Evolutionary conservation across 139 green algal species (phyloP).

Genomic region (Chlorella sp.): DNA sequence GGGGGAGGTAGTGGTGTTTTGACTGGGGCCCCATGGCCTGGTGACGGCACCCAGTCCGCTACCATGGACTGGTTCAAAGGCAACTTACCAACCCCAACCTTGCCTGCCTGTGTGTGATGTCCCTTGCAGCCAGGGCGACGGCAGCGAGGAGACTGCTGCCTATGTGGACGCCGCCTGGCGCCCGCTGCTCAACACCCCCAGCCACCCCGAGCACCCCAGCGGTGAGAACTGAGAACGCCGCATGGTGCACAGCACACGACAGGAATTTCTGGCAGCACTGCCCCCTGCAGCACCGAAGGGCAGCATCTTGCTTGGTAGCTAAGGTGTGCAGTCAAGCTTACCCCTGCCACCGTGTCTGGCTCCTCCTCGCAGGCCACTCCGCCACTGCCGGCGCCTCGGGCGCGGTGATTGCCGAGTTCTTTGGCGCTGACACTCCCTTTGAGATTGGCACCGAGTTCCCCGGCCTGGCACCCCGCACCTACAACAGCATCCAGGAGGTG

Average conservation of each 20-base stretch:
- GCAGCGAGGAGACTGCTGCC: not conserved
- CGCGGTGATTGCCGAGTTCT: constrained; percentile 11
- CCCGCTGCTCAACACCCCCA: constrained; percentile 41
- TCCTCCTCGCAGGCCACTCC: constrained; percentile 25
- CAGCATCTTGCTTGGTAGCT: not conserved
- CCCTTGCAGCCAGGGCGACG: constrained; percentile 20
- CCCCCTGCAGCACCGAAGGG: no score
- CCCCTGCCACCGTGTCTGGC: no score
- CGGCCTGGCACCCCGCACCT: constrained; percentile 25
- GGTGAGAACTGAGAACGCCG: not conserved
- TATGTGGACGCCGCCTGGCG: constrained; percentile 33
- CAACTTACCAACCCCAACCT: no score
- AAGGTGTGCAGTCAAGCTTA: not conserved
- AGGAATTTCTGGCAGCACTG: no score
- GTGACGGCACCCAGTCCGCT: no score
- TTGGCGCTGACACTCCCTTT: constrained; percentile 30
- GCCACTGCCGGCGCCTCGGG: not conserved
- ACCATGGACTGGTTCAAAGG: no score
- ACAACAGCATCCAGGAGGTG: constrained; percentile 25
- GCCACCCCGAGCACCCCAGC: constrained; percentile 51
- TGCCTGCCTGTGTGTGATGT: no score
- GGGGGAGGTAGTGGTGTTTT: no score
- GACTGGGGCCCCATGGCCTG: no score
- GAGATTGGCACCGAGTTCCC: constrained; percentile 19
- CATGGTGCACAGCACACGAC: no score